Base-by-base conservation (phyloP, 805 yeast species). In the Candida patagonica region DNA sequence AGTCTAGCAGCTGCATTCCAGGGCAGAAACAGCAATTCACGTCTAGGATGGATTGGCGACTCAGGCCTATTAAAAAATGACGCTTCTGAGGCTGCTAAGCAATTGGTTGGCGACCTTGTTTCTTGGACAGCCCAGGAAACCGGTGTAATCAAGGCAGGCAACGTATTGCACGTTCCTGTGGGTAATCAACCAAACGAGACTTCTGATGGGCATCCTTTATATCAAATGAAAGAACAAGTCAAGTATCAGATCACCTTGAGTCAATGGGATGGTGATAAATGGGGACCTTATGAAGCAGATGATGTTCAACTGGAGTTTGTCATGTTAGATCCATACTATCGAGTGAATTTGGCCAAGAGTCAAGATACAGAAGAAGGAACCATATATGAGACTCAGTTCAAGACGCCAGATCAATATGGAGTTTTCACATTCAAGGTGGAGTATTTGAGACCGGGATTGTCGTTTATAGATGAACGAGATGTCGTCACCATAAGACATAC, bases 381-480 rank as follows among this genome's bases (percentile, higher is more conserved):
- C n/a, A 60, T 70, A n/a, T 79, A 76, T 53, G 54, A 70, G 29
- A 63, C 57, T 35, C 57, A 65, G 15, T 86, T 92, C 61, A 71
- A 70, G 35, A 62, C 86, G 27, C 99, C 99, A 17, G 96, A 89
- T 60, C 96, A 87, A 55, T 95, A 92, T 61, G 99, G 99, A 42
- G 82, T 92, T 73, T 92, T 87, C 65, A 83, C 96, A 2, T 87
- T 84, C 59, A 70, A 71, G 45, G 69, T 82, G 34, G 80, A 82
- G 52, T 88, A 88, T 66, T 73, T 73, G 58, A 77, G 95, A 56
- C 67, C 74, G 10, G 97, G 97, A 5, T 68, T 70, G 51, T 68
- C 83, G 19, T 87, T 68, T 60, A 57, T 89, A 39, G 67, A 67
- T 21, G 84, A 80, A 51, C 70, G 73, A 45, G 70, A 71, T 40